These are phyloP conservation scores for Chloris gayana DNA, from an alignment of 176 grass and related monocot species.

Conservation along the genomic window DNA sequence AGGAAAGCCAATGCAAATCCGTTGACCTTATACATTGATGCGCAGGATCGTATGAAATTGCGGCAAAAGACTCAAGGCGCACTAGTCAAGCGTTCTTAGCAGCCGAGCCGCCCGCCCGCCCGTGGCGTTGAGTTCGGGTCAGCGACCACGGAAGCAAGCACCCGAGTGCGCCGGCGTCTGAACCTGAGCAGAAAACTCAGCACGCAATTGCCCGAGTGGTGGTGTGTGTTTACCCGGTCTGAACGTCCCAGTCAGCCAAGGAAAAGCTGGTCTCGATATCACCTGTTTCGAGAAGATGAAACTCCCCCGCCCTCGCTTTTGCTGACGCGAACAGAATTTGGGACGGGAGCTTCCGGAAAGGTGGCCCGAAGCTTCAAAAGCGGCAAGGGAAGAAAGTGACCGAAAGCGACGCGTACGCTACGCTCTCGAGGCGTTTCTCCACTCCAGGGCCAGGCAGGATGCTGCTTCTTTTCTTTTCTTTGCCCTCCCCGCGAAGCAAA, in stretches of 20 bases:
- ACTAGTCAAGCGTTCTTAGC: not conserved
- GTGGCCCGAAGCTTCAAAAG: conserved; percentile 54
- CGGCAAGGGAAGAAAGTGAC: not conserved
- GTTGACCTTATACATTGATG: too few relatives aligned
- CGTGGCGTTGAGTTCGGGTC: not conserved
- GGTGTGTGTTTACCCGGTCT: conserved; percentile 38
- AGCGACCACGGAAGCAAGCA: conserved; percentile 4
- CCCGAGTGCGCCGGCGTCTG: not conserved
- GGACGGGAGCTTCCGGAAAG: conserved; percentile 56
- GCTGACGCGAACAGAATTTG: not conserved
- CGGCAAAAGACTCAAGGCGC: not conserved
- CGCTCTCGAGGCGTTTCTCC: not conserved
- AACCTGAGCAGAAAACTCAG: not conserved
- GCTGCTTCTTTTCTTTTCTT: not conserved
- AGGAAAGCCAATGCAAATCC: too few relatives aligned
- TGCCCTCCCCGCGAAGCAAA: not conserved
- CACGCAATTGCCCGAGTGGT: too few relatives aligned
- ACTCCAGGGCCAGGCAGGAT: not conserved
- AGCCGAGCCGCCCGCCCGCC: not conserved
- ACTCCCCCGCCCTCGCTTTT: not conserved
- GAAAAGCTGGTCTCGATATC: too few relatives aligned
- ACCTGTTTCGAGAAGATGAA: not conserved
- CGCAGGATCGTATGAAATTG: not conserved
- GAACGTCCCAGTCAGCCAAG: not conserved
- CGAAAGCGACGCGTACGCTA: not conserved